A percentile compares a stretch with the other conserved stretches of the same genome.
phyloP scores from a whole-genome alignment of 257 asterid species.

The Nicotiana attenuata region DNA sequence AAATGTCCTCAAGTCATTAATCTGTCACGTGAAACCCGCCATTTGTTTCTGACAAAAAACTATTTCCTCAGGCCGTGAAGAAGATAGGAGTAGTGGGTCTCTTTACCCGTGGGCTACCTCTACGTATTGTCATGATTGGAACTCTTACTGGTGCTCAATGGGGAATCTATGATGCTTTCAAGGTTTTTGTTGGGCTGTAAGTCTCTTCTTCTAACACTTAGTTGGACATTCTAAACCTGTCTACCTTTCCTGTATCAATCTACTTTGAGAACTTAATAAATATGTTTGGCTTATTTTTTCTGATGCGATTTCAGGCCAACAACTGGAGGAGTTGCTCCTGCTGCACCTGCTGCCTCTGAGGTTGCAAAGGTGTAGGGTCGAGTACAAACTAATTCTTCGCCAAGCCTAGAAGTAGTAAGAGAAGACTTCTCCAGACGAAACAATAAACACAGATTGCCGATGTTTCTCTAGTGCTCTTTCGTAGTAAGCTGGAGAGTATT shows the following conservation, averaged over 20 bases:
- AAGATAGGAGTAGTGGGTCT: slow-evolving; percentile 74
- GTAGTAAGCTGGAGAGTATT: slow-evolving; percentile 21
- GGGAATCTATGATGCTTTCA: slow-evolving; percentile 95
- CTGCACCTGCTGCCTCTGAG: slow-evolving; percentile 32
- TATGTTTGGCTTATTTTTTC: neutral
- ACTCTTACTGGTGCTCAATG: slow-evolving; percentile 99
- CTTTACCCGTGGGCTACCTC: slow-evolving; percentile 87
- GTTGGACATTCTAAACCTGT: neutral
- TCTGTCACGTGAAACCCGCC: neutral
- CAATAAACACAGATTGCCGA: slow-evolving; percentile 34
- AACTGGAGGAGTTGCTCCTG: slow-evolving; percentile 67
- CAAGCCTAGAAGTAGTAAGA: slow-evolving; percentile 16
- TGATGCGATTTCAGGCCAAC: slow-evolving; percentile 54
- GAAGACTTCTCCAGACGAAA: slow-evolving; percentile 16
- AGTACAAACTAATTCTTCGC: slow-evolving; percentile 4
- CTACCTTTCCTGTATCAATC: neutral
- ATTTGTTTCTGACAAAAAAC: neutral
- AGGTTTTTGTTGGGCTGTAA: slow-evolving; percentile 91
- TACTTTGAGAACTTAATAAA: neutral
- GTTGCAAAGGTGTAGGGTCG: slow-evolving; percentile 39
- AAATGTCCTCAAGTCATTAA: neutral
- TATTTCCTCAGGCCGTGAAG: slow-evolving; percentile 55
- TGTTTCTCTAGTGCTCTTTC: slow-evolving; percentile 8
- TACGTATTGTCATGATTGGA: slow-evolving; percentile 94
- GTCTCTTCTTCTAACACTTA: slow-evolving; percentile 17